Conservation (phyloP, 163 green algal genomes). For the Chloroidium sp. region DNA sequence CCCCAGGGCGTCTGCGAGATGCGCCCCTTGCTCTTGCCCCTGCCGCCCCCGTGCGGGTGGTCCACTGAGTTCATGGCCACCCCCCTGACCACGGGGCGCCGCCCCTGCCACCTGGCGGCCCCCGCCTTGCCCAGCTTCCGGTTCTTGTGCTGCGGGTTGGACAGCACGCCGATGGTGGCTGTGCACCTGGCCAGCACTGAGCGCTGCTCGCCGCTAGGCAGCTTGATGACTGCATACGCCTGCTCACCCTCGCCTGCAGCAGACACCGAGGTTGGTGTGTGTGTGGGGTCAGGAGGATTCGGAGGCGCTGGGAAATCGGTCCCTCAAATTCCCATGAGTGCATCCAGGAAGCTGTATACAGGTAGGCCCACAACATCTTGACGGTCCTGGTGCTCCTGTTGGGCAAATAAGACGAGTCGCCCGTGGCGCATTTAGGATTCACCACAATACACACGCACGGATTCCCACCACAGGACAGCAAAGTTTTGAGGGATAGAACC, state of each 20-base stretch:
- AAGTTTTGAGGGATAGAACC: too few species aligned
- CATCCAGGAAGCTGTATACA: conserved; percentile 43
- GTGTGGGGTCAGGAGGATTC: conserved; percentile 42
- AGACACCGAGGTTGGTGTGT: background rate
- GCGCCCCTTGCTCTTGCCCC: conserved; percentile 67
- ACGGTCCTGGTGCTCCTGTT: background rate
- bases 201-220: conserved; percentile 79
- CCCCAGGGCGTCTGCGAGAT: conserved; percentile 77
- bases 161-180: conserved; percentile 82
- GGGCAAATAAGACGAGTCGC: too few species aligned
- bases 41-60: conserved; percentile 80
- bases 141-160: conserved; percentile 80
- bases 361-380: conserved; percentile 29
- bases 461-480: too few species aligned
- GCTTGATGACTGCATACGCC: conserved; percentile 54
- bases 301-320: too few species aligned
- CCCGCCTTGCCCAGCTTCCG: conserved; percentile 80
- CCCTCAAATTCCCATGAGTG: too few species aligned
- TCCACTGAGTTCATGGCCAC: conserved; percentile 89
- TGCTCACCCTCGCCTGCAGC: conserved; percentile 35
- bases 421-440: too few species aligned
- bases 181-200: conserved; percentile 61
- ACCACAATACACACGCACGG: too few species aligned
- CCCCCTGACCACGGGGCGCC: conserved; percentile 33
- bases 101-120: conserved; percentile 28